Conservation (phyloP, 2,329 filamentous ascomycete species). For the Talaromyces amestolkiae region DNA sequence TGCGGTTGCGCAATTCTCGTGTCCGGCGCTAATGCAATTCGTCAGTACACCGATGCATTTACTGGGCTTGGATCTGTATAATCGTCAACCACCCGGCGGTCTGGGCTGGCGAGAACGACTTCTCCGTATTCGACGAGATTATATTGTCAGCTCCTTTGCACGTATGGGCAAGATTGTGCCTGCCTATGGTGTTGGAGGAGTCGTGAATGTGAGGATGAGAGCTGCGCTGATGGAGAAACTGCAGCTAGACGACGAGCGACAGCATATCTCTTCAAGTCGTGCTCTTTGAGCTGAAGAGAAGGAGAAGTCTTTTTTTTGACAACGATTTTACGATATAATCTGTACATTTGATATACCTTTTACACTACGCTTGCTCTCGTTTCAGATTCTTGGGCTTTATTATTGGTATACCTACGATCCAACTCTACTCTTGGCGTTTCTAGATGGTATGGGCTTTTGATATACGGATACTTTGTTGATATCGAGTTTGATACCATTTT, state of each 20-base stretch:
- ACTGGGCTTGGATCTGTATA: constrained; percentile 82
- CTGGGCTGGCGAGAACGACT: constrained; percentile 60
- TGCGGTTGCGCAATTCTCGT: constrained; percentile 72
- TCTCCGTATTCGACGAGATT: constrained; percentile 68
- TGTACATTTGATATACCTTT: constrained; percentile 1
- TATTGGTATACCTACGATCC: neutral
- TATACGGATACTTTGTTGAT: neutral
- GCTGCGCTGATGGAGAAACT: constrained; percentile 63
- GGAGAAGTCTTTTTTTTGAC: neutral
- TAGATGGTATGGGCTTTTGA: neutral
- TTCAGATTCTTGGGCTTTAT: neutral
- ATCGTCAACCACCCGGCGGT: constrained; percentile 53
- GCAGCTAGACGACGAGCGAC: constrained; percentile 31
- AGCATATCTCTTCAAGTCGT: neutral
- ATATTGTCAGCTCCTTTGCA: constrained; percentile 69
- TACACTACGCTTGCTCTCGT: neutral
- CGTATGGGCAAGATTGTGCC: constrained; percentile 82
- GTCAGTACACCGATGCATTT: constrained; percentile 80
- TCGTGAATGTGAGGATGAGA: constrained; percentile 75
- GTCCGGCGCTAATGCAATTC: constrained; percentile 75
- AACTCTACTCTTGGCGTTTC: constrained; percentile 14
- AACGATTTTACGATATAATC: neutral
- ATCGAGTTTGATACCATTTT: constrained; percentile 6
- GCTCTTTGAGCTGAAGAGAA: neutral
- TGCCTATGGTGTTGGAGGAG: constrained; percentile 83